Conservation (phyloP, 306 rosid genomes). For the Spatholobus suberectus region DNA sequence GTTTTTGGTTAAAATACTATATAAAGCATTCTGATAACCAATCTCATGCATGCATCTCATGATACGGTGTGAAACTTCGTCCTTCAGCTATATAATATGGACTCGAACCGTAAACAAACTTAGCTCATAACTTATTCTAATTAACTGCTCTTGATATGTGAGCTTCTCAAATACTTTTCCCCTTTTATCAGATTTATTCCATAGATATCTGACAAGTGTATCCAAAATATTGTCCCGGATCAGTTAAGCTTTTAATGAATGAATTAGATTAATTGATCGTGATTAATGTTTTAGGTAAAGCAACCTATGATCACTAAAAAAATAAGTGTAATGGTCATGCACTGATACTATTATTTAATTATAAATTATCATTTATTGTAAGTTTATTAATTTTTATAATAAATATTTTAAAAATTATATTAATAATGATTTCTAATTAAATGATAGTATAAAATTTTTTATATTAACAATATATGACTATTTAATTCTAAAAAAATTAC, state of each 20-base stretch:
- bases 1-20: not conserved
- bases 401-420: no score
- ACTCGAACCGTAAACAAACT: not conserved
- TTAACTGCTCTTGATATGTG: not conserved
- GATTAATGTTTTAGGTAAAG: slow-evolving; percentile 13
- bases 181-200: not conserved
- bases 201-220: not conserved
- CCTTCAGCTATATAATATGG: not conserved
- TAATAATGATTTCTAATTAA: no score
- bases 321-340: no score
- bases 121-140: not conserved
- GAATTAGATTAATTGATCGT: not conserved
- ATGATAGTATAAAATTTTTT: no score
- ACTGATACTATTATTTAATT: no score
- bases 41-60: not conserved
- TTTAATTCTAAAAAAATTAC: not conserved
- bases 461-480: no score
- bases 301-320: not conserved
- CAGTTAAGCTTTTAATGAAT: not conserved
- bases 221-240: not conserved
- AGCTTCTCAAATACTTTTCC: not conserved
- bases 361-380: no score
- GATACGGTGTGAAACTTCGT: not conserved
- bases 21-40: not conserved
- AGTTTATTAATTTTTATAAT: no score